Evolutionary conservation across 495 filamentous ascomycete species (phyloP).

Genomic region (Ascodesmis nigricans): DNA sequence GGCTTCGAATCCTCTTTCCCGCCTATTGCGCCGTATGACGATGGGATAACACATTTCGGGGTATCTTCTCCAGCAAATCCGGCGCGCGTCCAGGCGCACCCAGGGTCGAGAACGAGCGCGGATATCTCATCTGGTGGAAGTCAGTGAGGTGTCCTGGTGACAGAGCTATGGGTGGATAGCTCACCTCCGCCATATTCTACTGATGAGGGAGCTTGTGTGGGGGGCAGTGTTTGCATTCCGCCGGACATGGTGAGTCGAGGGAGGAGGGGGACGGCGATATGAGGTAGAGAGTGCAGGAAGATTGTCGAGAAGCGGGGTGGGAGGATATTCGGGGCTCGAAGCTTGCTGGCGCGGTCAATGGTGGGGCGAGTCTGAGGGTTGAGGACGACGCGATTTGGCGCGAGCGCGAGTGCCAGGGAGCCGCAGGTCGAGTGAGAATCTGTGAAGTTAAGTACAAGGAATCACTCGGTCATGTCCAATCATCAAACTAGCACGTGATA

Average conservation of each 20-base stretch:
- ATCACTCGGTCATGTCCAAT: too few species aligned
- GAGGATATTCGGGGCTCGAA: too few species aligned
- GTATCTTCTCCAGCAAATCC: constrained; percentile 95
- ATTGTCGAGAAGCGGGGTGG: too few species aligned
- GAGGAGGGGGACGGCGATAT: too few species aligned
- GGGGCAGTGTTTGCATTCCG: constrained; percentile 15
- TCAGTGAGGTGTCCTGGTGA: neutral
- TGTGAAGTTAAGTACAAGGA: too few species aligned
- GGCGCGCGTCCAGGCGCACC: constrained; percentile 72
- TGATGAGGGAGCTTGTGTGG: constrained; percentile 18
- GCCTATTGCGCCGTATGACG: constrained; percentile 48
- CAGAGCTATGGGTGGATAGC: neutral
- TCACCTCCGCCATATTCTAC: constrained; percentile 21
- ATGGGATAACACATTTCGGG: constrained; percentile 78
- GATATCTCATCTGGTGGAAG: constrained; percentile 67
- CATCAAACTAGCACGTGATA: too few species aligned
- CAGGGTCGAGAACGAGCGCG: constrained; percentile 86
- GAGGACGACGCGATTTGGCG: too few species aligned
- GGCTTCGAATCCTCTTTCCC: constrained; percentile 29
- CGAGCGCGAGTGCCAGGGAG: too few species aligned
- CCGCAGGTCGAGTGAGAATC: too few species aligned
- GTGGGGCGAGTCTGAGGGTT: too few species aligned
- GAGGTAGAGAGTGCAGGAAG: too few species aligned
- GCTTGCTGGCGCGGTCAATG: too few species aligned
- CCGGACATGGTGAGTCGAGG: constrained; percentile 9